Conservation (phyloP, 2,329 filamentous ascomycete genomes). For the Fusarium praegraminearum region DNA sequence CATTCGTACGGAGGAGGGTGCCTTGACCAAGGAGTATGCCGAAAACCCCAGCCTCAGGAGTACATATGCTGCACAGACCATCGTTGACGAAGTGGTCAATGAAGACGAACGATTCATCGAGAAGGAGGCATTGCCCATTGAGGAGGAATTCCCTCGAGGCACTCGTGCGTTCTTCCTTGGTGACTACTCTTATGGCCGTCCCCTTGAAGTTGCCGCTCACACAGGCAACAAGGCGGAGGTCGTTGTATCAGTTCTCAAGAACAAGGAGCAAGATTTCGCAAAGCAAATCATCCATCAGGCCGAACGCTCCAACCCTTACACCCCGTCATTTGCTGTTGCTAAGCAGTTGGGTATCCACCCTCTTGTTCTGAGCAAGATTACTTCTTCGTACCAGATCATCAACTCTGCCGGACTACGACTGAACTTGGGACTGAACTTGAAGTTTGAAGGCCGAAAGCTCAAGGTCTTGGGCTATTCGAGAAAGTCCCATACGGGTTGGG, state of each 20-base stretch:
- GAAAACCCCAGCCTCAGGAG: slow-evolving; percentile 86
- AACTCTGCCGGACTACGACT: slow-evolving; percentile 82
- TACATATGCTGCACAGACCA: slow-evolving; percentile 89
- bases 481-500: slow-evolving; percentile 89
- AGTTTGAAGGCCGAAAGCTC: slow-evolving; percentile 94
- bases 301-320: slow-evolving; percentile 79
- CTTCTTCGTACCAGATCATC: slow-evolving; percentile 89
- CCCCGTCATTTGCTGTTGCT: slow-evolving; percentile 89
- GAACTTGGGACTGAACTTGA: slow-evolving; percentile 94
- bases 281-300: slow-evolving; percentile 77
- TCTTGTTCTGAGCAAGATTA: slow-evolving; percentile 93
- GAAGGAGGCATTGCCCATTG: slow-evolving; percentile 84
- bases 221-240: slow-evolving; percentile 80
- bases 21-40: slow-evolving; percentile 92
- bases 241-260: slow-evolving; percentile 77
- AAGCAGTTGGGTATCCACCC: slow-evolving; percentile 84
- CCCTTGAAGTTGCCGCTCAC: slow-evolving; percentile 84
- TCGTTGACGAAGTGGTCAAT: slow-evolving; percentile 91
- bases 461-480: slow-evolving; percentile 97
- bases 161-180: slow-evolving; percentile 93
- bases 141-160: slow-evolving; percentile 88
- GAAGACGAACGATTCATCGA: slow-evolving; percentile 95
- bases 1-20: slow-evolving; percentile 88
- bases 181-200: slow-evolving; percentile 91
- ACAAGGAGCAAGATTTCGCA: slow-evolving; percentile 84